Base-by-base conservation (phyloP, 2,329 filamentous ascomycete genomes). In the Coniosporium tulheliwenetii region DNA sequence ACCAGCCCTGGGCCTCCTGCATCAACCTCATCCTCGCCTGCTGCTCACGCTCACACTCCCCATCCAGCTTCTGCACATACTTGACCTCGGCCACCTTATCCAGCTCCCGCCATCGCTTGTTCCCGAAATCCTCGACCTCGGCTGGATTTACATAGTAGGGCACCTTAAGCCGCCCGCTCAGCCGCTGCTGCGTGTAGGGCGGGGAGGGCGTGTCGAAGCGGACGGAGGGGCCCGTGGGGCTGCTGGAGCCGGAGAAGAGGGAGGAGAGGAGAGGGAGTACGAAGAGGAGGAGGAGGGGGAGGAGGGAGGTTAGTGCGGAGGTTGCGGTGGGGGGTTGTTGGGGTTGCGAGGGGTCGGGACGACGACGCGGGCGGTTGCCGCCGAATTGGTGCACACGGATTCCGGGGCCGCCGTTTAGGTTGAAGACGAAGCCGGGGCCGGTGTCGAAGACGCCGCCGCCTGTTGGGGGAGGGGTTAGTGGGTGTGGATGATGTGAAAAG, bases 331-430 rank as follows among this genome's bases (percentile, higher is more conserved):
- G 59, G 39, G 71, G 67, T 37, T 66, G 65, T 45, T 67, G 61
- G 45, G 66, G 58, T 51, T 66, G 67, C 54, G 63, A 63, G 46
- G 66, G 63, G 50, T 61, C 69, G 14, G 87, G 86, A 54, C 91
- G 73, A 61, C 81, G 71, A 50, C 85, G 75, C 16, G 87, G 85
- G 41, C 74, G 70, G 5, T 67, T 72, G 41, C 91, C 89, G 50
- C 87, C 89, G 59, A 98, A 96, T 58, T 95, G 89, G 60, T 96
- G 91, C 45, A 98, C 85, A 45, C 89, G 77, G 52, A 98, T 79
- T 14, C 87, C 89, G 2, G 89, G 86, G 7, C 86, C 85, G 45
- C 87, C 87, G 49, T 85, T 85, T 60, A 95, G 76, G 63, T 95
- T 95, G 64, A 96, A 96, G 41, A 94, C 84, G 59, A 95, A 95